Evolutionary conservation across 768 basidiomycete species (phyloP).

Genomic region (Leucosporidium yakuticum): DNA sequence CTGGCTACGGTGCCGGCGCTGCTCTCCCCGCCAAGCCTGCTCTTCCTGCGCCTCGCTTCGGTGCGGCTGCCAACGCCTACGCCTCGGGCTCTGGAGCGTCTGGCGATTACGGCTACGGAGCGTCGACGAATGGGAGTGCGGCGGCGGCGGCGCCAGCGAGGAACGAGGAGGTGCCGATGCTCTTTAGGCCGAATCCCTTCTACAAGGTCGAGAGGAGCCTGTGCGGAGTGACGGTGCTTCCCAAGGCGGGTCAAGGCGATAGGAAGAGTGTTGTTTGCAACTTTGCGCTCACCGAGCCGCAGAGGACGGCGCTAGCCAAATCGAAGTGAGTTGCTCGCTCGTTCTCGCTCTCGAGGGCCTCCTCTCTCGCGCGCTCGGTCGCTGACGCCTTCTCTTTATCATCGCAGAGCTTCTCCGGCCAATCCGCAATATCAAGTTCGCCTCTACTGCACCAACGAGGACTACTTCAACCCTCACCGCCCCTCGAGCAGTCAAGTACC

Average conservation of each 20-base stretch:
- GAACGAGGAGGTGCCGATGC: constrained; percentile 25
- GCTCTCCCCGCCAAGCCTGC: too few relatives aligned
- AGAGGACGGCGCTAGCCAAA: constrained; percentile 56
- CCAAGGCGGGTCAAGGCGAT: constrained; percentile 60
- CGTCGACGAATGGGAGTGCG: background rate
- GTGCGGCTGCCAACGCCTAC: background rate
- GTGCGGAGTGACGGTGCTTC: background rate
- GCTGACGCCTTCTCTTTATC: background rate
- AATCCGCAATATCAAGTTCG: constrained; percentile 66
- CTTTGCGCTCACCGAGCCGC: constrained; percentile 64
- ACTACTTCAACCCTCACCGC: constrained; percentile 58
- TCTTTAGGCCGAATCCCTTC: constrained; percentile 36
- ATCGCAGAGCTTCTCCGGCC: constrained; percentile 4
- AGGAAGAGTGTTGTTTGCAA: constrained; percentile 58
- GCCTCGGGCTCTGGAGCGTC: background rate
- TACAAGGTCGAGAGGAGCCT: constrained; percentile 33
- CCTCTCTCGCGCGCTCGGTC: too few relatives aligned
- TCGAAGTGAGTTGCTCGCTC: constrained; percentile 49
- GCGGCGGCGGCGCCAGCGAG: background rate
- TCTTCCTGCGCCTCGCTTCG: constrained; percentile 15
- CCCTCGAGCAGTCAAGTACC: constrained; percentile 47
- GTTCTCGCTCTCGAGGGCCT: background rate
- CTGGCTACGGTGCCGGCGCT: background rate
- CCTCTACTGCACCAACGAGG: constrained; percentile 76
- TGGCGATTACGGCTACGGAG: background rate